phyloP scores from a whole-genome alignment of 805 yeast genomes.

The Cyberlindnera mississippiensis region DNA sequence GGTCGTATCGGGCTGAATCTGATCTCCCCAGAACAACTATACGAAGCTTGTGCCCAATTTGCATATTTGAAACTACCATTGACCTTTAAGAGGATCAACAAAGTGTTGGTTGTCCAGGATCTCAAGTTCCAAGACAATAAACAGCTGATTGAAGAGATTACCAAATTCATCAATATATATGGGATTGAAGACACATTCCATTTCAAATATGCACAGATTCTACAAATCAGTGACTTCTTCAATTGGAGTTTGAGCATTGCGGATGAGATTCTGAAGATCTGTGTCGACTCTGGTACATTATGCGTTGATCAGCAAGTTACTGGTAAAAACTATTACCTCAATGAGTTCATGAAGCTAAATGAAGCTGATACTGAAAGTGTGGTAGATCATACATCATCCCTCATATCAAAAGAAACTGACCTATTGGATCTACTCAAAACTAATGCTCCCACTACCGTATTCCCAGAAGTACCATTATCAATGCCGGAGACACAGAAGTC shows the following conservation, averaged over 20 bases:
- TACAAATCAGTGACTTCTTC: slow-evolving; percentile 33
- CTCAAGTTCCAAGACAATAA: slow-evolving; percentile 34
- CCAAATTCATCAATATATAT: slow-evolving; percentile 27
- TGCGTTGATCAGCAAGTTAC: slow-evolving; percentile 66
- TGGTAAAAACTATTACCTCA: slow-evolving; percentile 61
- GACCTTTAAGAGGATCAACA: slow-evolving; percentile 34
- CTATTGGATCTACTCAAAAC: slow-evolving; percentile 2
- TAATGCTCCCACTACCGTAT: slow-evolving; percentile 1
- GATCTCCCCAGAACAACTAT: slow-evolving; percentile 66
- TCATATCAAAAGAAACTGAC: neutral
- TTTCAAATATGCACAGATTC: slow-evolving; percentile 23
- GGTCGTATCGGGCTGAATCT: slow-evolving; percentile 63
- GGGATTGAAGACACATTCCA: slow-evolving; percentile 28
- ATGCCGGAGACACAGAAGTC: neutral
- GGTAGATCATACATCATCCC: no score
- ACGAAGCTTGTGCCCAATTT: slow-evolving; percentile 55
- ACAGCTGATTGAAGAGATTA: slow-evolving; percentile 27
- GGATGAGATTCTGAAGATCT: slow-evolving; percentile 56
- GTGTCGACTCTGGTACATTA: slow-evolving; percentile 52
- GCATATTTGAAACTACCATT: slow-evolving; percentile 57
- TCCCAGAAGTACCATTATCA: slow-evolving; percentile 8
- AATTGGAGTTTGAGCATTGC: slow-evolving; percentile 68
- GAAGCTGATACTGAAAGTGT: no score
- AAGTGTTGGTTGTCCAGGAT: slow-evolving; percentile 38
- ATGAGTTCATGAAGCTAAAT: slow-evolving; percentile 28